These are phyloP conservation scores for Coemansia guatemalensis DNA, from an alignment of 192 early-diverging fungal genomes.

Conservation along the genomic window DNA sequence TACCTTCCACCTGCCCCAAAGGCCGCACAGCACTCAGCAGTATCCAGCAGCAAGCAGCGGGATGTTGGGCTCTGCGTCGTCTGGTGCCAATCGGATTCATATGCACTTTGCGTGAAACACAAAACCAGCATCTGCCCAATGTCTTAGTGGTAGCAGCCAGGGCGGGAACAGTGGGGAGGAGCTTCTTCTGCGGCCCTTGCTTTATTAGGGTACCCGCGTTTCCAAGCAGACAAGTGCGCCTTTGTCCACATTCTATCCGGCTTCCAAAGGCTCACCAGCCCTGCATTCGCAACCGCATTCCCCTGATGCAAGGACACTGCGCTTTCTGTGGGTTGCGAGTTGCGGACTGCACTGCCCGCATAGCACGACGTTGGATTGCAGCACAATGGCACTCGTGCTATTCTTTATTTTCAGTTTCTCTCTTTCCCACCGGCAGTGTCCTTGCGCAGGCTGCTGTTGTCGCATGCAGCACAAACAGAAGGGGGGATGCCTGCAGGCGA, in stretches of 20 bases:
- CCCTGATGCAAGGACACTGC: background rate
- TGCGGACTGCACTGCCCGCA: constrained; percentile 17
- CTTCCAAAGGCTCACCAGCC: background rate
- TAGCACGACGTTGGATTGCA: constrained; percentile 13
- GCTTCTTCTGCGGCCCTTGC: background rate
- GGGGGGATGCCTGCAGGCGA: background rate
- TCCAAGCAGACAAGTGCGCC: background rate
- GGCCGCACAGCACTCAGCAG: background rate
- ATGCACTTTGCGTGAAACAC: background rate
- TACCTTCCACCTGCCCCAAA: background rate
- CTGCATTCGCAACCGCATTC: constrained; percentile 6
- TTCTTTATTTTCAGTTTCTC: background rate
- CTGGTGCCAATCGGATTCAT: constrained; percentile 10
- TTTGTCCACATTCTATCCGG: background rate
- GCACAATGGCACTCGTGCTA: background rate
- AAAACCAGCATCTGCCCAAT: background rate
- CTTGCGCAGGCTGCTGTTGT: background rate
- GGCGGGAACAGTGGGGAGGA: background rate
- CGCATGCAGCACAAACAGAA: background rate
- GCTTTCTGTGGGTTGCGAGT: constrained; percentile 5
- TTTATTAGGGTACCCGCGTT: background rate
- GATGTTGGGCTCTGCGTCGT: background rate
- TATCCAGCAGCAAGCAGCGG: background rate
- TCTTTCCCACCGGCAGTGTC: background rate
- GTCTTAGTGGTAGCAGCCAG: background rate